Base-by-base conservation (phyloP, 1,139 yeast species). In the Zygotorulaspora mrakii region DNA sequence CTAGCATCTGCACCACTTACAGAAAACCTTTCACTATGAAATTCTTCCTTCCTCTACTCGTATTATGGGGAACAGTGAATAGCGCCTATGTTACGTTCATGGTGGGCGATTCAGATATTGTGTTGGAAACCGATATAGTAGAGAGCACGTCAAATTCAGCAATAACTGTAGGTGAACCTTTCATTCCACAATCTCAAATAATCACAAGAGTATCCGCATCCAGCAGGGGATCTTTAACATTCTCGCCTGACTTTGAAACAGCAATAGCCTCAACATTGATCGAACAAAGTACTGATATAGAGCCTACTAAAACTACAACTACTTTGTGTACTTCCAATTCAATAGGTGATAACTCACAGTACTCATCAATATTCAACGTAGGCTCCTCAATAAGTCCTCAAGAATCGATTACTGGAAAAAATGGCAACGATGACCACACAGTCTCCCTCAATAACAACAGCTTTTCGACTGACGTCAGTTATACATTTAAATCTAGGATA, bases 21-120 rank as follows among this genome's bases (percentile, higher is more conserved):
- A n/a, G n/a, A n/a, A n/a, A n/a, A n/a, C n/a, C n/a, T n/a, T 5
- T 24, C 27, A 24, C 5, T 5, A 33, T 33, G 37, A 31, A 33
- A 25, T 9, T 33, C 25, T 18, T 17, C 14, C 25, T 33, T 13
- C 16, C 37, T 26, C 16, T 33, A 5, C n/a, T 33, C 5, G 5
- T 33, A 22, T 9, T 33, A 11, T 17, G 23, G n/a, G 12, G 37
- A 26, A 17, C 26, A 4, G 37, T 33, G 11, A 17, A 26, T 14
- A 23, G 37, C 23, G 14, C 37, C 9, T 33, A 33, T 18, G 17
- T 33, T 16, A 17, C 26, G 17, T 26, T 18, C 37, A 16, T 17
- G 12, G 12, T 16, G 12, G 28, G 18, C 11, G 23, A 18, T 17
- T 28, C 31, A 13, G 20, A 32, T 14, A 11, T 21, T 23, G 35